Base-by-base conservation (phyloP, 345 rosid genomes). In the Nephelium lappaceum region DNA sequence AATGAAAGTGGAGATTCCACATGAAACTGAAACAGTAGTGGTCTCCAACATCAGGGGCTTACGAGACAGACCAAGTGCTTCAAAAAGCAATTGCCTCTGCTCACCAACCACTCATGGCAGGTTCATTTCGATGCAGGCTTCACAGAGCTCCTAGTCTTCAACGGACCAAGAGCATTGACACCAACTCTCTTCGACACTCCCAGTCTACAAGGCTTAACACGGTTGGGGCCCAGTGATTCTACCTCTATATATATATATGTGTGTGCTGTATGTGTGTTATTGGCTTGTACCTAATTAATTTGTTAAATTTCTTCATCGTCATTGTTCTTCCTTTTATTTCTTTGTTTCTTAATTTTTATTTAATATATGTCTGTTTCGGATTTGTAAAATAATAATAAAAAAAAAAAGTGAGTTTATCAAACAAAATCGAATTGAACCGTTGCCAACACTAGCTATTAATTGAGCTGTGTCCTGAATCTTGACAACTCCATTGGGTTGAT, bases 31-130 rank as follows among this genome's bases (percentile, higher is more conserved):
- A 23, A 72, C 72, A 18, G 10, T 60, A 39, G 7, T 23, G 11
- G 11, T 63, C 80, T 10, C 45, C 83, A n/a, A 61, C 81, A 67
- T 42, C 71, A 5, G 80, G 47, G 66, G 43, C 85, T 90, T 6
- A 71, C 87, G 7, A 86, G 95, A 77, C 97, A 91, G n/a, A 69
- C 73, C 87, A 3, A 91, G 93, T 79, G 76, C 82, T 36, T 75
- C 87, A 5, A 92, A 87, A 88, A 85, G 11, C 70, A 88, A 49
- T 9, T 92, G 97, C 75, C 86, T 94, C 2, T 92, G 97, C 84
- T 87, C 93, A 31, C 95, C 95, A 38, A 92, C 95, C 27, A 90
- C 89, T 39, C 97, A 92, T 66, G 88, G 88, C 91, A 2, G 94
- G 93, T 76, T 92, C 93, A 57, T 87, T 88, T 85, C 73, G 90